phyloP scores from a whole-genome alignment of 2,329 filamentous ascomycete species.

The Monosporascus sp. region DNA sequence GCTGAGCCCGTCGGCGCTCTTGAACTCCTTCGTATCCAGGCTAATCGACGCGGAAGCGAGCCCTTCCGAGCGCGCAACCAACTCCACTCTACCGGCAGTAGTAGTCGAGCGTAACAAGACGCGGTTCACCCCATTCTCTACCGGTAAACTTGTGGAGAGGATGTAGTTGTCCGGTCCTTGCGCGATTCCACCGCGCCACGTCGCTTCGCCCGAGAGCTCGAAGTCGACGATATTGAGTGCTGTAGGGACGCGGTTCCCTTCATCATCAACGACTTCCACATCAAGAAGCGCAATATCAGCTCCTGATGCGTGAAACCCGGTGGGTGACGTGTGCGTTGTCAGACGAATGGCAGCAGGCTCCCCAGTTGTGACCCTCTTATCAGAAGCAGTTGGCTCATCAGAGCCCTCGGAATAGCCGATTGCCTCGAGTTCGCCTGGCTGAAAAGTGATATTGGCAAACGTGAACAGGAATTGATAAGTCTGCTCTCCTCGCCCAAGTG shows the following conservation, averaged over 20 bases:
- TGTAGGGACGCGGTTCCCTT: background rate
- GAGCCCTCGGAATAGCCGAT: background rate
- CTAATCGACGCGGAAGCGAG: too few species aligned
- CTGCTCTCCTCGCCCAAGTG: background rate
- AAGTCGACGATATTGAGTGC: background rate
- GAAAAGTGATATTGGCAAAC: background rate
- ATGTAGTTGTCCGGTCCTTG: background rate
- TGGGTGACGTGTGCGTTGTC: background rate
- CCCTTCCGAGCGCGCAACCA: too few species aligned
- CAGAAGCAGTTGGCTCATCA: background rate
- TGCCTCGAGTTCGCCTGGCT: background rate
- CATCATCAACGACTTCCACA: background rate
- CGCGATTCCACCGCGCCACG: background rate
- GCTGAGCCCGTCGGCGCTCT: background rate
- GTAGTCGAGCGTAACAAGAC: too few species aligned
- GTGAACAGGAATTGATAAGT: background rate
- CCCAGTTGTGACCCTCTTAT: background rate
- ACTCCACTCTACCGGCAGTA: too few species aligned
- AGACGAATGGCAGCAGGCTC: constrained; percentile 1
- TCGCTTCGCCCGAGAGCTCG: background rate
- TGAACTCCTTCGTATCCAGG: too few species aligned
- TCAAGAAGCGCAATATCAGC: background rate
- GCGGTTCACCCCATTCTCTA: background rate
- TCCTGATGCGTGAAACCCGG: background rate
- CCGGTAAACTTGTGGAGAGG: background rate